phyloP scores from a whole-genome alignment of 768 basidiomycete species.

The Wakefieldia striispora region DNA sequence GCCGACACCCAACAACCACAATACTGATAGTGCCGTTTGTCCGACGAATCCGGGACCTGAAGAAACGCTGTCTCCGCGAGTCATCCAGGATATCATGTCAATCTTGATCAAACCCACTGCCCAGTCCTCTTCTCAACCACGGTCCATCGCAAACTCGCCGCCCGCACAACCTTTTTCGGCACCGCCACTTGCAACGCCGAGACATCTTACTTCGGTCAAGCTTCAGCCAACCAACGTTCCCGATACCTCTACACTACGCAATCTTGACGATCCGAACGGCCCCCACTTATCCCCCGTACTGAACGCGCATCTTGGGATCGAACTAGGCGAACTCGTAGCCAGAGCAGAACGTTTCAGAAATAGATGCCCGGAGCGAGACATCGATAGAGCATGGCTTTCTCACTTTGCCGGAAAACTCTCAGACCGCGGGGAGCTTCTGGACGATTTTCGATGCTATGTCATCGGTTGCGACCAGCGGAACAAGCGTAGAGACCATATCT shows the following conservation, averaged over 20 bases:
- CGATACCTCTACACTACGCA: not conserved
- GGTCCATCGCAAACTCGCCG: conserved; percentile 4
- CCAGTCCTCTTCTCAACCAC: conserved; percentile 6
- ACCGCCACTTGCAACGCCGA: not conserved
- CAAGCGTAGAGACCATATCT: conserved; percentile 71
- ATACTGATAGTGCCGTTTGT: not conserved
- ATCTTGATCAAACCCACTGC: conserved; percentile 23
- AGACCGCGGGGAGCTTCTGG: conserved; percentile 50
- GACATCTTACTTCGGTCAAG: not conserved
- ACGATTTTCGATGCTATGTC: conserved; percentile 68
- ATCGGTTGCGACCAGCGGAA: conserved; percentile 64
- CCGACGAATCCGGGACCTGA: not conserved
- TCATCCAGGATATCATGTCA: conserved; percentile 33
- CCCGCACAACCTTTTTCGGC: not conserved
- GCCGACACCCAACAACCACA: not conserved
- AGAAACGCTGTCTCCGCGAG: conserved; percentile 24
- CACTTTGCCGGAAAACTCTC: conserved; percentile 69
- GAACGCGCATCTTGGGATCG: conserved; percentile 63
- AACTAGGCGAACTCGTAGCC: conserved; percentile 49
- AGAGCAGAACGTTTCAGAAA: conserved; percentile 54
- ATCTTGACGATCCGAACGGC: not conserved
- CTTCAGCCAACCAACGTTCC: not conserved
- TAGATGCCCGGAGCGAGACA: conserved; percentile 54
- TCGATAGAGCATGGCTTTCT: conserved; percentile 64
- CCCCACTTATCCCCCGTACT: conserved; percentile 46